Conservation (phyloP, 257 asterid genomes). For the Petrea volubilis region DNA sequence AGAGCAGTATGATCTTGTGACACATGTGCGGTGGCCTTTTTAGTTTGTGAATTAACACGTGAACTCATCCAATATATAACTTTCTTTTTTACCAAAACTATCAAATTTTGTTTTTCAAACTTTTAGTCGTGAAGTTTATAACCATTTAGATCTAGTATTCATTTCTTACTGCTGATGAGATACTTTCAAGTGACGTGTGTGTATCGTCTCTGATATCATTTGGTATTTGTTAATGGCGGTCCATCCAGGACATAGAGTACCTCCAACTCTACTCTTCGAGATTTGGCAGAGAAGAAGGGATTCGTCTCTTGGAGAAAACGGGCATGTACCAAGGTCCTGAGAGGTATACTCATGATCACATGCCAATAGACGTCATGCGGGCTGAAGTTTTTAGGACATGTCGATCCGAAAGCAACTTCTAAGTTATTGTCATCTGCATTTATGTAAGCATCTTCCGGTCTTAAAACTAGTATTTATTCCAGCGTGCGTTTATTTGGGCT, state of each 20-base stretch:
- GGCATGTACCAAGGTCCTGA: constrained; percentile 92
- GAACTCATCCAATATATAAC: not conserved
- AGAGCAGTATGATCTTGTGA: not conserved
- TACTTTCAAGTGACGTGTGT: not conserved
- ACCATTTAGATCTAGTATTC: constrained; percentile 1
- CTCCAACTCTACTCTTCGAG: constrained; percentile 78
- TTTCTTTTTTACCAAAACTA: not conserved
- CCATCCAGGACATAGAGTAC: constrained; percentile 77
- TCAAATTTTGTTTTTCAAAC: not conserved
- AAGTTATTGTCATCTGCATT: constrained; percentile 1
- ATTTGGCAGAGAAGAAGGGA: constrained; percentile 86
- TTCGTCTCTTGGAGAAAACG: constrained; percentile 73
- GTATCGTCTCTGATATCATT: not conserved
- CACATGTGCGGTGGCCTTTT: too few relatives aligned
- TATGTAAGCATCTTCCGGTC: not conserved
- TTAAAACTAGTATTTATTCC: not conserved
- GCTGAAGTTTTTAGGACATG: constrained; percentile 89
- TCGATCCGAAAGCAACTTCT: constrained; percentile 39
- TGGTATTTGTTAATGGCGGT: not conserved
- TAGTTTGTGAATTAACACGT: too few relatives aligned
- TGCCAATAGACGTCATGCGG: constrained; percentile 82
- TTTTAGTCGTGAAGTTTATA: not conserved
- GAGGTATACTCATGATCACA: constrained; percentile 80
- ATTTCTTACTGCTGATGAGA: not conserved
- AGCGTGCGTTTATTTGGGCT: not conserved